A percentile compares a stretch with the other conserved stretches of the same genome.
These are phyloP conservation scores for Curvularia verruculosa DNA, from an alignment of 2,329 filamentous ascomycete genomes.

Conservation along the genomic window DNA sequence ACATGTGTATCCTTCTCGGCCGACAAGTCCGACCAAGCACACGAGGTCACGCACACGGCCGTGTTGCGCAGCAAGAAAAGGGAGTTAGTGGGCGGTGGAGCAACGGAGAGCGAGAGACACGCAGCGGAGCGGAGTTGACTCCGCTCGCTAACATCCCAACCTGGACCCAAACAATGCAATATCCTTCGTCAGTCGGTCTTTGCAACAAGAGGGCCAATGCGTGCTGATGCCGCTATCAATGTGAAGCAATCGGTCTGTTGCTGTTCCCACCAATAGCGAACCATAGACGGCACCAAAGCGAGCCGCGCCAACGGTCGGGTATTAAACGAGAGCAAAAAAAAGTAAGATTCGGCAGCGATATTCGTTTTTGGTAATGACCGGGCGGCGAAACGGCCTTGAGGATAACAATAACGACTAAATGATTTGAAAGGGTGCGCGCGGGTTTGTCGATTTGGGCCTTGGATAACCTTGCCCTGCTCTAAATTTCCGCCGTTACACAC, in stretches of 20 bases:
- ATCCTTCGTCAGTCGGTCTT: neutral
- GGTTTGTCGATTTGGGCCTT: neutral
- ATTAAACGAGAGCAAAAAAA: neutral
- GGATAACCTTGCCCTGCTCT: too few species aligned
- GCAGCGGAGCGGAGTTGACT: constrained; percentile 1
- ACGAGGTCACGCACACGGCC: neutral
- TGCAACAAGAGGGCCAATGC: neutral
- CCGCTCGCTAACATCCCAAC: neutral
- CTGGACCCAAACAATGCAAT: neutral
- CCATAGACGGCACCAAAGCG: neutral
- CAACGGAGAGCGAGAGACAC: neutral
- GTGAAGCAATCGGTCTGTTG: neutral
- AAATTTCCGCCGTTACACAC: too few species aligned
- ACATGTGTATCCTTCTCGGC: neutral
- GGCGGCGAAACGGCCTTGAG: neutral
- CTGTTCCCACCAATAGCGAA: neutral
- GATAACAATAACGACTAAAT: neutral
- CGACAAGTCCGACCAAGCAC: neutral
- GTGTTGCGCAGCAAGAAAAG: neutral
- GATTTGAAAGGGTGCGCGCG: neutral
- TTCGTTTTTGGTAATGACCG: neutral
- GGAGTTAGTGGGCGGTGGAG: neutral
- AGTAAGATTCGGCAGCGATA: neutral
- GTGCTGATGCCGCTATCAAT: neutral
- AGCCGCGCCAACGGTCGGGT: neutral